Evolutionary conservation across 2,329 filamentous ascomycete genomes (phyloP).

Genomic region (Paraphoma sp.): DNA sequence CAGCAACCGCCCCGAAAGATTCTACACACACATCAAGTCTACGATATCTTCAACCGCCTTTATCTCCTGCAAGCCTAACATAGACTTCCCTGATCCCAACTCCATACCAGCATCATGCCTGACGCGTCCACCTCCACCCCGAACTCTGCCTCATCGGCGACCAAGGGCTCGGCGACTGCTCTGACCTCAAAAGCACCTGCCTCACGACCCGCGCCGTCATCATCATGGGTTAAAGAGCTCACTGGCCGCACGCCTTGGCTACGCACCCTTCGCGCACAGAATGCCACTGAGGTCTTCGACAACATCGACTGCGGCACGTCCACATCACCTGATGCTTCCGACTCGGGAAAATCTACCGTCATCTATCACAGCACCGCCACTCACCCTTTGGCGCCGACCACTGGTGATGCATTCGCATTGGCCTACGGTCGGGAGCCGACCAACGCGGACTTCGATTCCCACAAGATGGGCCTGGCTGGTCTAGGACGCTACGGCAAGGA

Average conservation of each 20-base stretch:
- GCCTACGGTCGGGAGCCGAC: not conserved
- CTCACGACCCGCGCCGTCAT: too few species aligned
- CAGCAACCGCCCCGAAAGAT: not conserved
- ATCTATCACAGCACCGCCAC: not conserved
- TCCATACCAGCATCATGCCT: too few species aligned
- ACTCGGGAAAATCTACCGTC: not conserved
- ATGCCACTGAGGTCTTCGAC: not conserved
- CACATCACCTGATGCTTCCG: not conserved
- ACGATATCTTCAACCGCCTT: too few species aligned
- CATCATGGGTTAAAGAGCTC: too few species aligned
- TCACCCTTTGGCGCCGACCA: not conserved
- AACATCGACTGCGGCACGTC: not conserved
- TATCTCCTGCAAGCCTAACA: too few species aligned
- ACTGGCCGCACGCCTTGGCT: not conserved
- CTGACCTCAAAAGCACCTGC: too few species aligned
- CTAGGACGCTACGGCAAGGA: not conserved
- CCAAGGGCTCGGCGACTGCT: too few species aligned
- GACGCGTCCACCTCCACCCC: too few species aligned
- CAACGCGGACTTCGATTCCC: not conserved
- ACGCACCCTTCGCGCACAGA: not conserved
- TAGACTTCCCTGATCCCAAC: too few species aligned
- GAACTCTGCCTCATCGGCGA: too few species aligned
- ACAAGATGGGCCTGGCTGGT: not conserved
- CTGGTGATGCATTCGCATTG: not conserved
- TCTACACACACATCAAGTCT: too few species aligned